Percentiles rank a stretch among this genome's conserved stretches.
phyloP scores from a whole-genome alignment of 2,329 filamentous ascomycete species.

The Talaromyces funiculosus region DNA sequence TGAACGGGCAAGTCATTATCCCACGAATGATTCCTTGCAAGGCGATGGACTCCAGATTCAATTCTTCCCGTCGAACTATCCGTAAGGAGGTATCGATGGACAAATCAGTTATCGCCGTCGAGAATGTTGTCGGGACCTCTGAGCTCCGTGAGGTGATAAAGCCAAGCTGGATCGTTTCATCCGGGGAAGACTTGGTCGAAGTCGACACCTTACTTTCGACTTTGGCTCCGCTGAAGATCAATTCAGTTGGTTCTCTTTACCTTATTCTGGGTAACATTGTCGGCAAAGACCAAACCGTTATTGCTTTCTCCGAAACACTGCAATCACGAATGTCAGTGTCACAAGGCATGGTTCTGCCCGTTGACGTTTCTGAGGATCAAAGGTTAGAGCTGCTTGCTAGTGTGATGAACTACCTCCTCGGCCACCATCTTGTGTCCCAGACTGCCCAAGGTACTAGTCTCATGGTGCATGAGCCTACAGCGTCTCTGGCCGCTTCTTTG shows the following conservation, averaged over 20 bases:
- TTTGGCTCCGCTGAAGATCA: not conserved
- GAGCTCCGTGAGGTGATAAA: not conserved
- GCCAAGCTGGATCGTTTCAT: not conserved
- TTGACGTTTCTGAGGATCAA: not conserved
- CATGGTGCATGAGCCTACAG: not conserved
- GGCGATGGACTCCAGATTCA: not conserved
- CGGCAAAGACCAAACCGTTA: not conserved
- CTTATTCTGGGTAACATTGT: not conserved
- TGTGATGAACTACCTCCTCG: not conserved
- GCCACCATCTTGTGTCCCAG: not conserved
- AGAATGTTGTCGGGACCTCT: not conserved
- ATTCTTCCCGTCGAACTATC: not conserved
- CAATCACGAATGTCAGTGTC: not conserved
- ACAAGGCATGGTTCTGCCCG: not conserved
- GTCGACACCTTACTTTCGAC: not conserved
- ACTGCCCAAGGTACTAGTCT: not conserved
- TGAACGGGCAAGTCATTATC: slow-evolving; percentile 22
- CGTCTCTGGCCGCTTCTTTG: not conserved
- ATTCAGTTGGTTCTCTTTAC: not conserved
- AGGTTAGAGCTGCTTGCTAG: not conserved
- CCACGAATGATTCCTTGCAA: slow-evolving; percentile 21
- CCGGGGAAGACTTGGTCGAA: not conserved
- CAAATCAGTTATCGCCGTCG: not conserved
- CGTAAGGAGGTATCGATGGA: not conserved
- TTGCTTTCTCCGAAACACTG: not conserved